Base-by-base conservation (phyloP, 768 basidiomycete genomes). In the Hortiboletus flavorubellus region DNA sequence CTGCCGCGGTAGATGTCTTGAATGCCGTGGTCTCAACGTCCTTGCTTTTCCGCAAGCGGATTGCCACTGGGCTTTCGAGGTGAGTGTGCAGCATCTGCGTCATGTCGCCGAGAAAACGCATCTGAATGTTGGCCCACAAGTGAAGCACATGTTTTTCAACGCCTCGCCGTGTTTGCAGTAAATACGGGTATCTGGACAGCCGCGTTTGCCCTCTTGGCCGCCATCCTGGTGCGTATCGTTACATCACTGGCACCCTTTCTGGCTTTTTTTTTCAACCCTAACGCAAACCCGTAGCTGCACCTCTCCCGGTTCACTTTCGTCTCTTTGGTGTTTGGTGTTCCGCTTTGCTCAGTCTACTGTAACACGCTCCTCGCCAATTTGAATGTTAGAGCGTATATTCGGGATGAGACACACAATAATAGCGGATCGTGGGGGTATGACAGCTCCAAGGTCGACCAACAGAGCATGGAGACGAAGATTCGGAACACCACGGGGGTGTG, bases 151-250 rank as follows among this genome's bases (percentile, higher is more conserved):
- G 4, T 46, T 23, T 26, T 53, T 5, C 52, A 40, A 46, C 45
- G 52, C 18, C 52, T 53, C 30, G 9, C 21, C 15, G 9, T 53
- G n/a, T 40, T 39, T 40, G 35, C 45, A 7, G 44, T 53, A 2
- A 46, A 46, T 34, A 33, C 52, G 9, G 52, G 52, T 16, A 33
- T 31, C 44, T 53, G 52, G 45, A 46, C 52, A 11, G 44, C 44
- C 34, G 9, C 10, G 14, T 53, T 53, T 9, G 37, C 45, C 34
- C 30, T 46, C 31, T 75, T 79, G 2, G 72, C 54, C 11, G 11
- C 53, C 31, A 15, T 44, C 80, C 81, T 3, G 81, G 84, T 54
- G 59, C 41, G 21, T 84, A 84, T 64, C 37, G 4, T 30, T 30
- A 21, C 31, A 6, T 18, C 46, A 30, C 11, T 38, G 5, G 11